These are phyloP conservation scores for Oryza rufipogon DNA, from an alignment of 176 grass and related monocot genomes.

Conservation along the genomic window DNA sequence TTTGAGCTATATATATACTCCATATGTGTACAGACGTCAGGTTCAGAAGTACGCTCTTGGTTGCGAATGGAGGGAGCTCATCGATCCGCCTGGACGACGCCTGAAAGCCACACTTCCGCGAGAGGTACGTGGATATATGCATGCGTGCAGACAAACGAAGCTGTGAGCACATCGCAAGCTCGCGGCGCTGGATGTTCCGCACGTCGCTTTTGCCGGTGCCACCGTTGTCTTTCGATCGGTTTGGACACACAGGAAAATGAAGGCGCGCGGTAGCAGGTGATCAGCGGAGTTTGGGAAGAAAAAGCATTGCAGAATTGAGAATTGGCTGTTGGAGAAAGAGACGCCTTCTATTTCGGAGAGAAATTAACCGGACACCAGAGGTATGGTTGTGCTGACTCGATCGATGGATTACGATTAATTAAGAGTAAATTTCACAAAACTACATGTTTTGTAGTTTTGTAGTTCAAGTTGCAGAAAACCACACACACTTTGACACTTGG, in stretches of 20 bases:
- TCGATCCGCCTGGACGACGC: not conserved
- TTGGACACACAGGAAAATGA: not conserved
- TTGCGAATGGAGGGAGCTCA: not conserved
- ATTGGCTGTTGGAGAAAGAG: not conserved
- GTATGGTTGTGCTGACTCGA: not conserved
- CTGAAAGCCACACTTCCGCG: not conserved
- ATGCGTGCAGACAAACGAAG: not conserved
- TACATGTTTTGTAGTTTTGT: too few relatives aligned
- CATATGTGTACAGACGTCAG: not conserved
- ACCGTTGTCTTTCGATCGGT: constrained; percentile 4
- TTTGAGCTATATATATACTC: not conserved
- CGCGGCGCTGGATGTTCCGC: not conserved
- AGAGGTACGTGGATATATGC: not conserved
- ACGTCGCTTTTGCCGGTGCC: constrained; percentile 5
- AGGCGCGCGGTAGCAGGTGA: not conserved
- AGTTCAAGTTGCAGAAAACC: too few relatives aligned
- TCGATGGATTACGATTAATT: too few relatives aligned
- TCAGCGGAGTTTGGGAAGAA: not conserved
- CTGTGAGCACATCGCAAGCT: not conserved
- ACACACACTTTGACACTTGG: too few relatives aligned
- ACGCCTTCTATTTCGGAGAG: not conserved
- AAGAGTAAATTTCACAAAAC: too few relatives aligned
- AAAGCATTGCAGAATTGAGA: not conserved
- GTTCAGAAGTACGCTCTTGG: not conserved
- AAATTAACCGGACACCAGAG: not conserved